Evolutionary conservation across 192 early-diverging fungal species (phyloP).

Genomic region (Entomortierella beljakovae): DNA sequence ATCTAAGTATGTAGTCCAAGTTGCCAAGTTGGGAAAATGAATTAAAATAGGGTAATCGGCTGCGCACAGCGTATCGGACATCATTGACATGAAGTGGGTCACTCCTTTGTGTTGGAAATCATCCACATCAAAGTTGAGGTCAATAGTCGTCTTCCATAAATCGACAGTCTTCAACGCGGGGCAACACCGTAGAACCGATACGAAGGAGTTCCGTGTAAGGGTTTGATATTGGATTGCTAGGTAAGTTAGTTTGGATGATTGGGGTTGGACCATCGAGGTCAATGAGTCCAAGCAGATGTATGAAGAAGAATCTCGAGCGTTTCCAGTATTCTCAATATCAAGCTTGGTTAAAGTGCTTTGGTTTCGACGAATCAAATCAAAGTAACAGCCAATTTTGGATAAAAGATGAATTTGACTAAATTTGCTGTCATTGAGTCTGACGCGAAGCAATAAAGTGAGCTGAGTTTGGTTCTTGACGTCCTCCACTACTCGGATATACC

Average conservation of each 20-base stretch:
- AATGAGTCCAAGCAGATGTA: neutral
- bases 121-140: no score
- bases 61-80: no score
- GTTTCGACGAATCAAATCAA: neutral
- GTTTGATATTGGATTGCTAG: neutral
- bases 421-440: neutral
- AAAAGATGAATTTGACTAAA: neutral
- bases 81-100: no score
- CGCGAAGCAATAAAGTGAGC: neutral
- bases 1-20: no score
- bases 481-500: conserved; percentile 11
- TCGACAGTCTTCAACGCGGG: no score
- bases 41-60: neutral
- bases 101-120: no score
- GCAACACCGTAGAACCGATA: no score
- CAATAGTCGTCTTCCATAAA: no score
- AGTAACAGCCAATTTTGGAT: neutral
- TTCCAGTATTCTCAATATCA: neutral
- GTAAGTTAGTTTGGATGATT: neutral
- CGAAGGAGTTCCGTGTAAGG: neutral
- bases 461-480: neutral
- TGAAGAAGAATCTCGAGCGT: no score
- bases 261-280: neutral
- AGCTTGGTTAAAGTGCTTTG: neutral
- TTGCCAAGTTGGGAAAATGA: neutral